Evolutionary conservation across 2,329 filamentous ascomycete genomes (phyloP).

Genomic region (Pseudovirgaria hyperparasitica): DNA sequence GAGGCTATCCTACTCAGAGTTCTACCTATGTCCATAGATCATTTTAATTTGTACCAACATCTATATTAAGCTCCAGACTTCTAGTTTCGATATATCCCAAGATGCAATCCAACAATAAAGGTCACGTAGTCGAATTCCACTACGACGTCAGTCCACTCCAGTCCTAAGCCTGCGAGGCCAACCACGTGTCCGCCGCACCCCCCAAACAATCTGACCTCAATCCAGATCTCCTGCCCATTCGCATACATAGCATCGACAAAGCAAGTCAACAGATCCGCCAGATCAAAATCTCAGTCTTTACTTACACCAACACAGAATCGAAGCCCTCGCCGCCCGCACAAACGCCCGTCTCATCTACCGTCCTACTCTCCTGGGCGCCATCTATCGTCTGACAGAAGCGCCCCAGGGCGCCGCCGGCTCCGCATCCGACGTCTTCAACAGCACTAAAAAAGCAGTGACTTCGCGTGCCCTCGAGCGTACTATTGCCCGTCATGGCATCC

Average conservation of each 20-base stretch:
- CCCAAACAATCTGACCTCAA: constrained; percentile 2
- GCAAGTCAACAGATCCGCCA: background rate
- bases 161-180: constrained; percentile 1
- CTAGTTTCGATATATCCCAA: too few species aligned
- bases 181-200: background rate
- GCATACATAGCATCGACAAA: constrained; percentile 24
- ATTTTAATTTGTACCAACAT: too few species aligned
- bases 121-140: constrained; percentile 18
- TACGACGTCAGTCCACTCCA: constrained; percentile 11
- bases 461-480: constrained; percentile 17
- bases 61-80: too few species aligned
- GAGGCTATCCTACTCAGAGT: too few species aligned
- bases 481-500: constrained; percentile 15
- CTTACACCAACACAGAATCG: constrained; percentile 8
- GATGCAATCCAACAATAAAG: too few species aligned
- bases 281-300: background rate
- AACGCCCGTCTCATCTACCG: constrained; percentile 12
- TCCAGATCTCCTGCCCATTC: constrained; percentile 21
- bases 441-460: constrained; percentile 19
- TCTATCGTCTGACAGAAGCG: constrained; percentile 22
- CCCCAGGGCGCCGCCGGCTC: constrained; percentile 22
- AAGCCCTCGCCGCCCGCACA: constrained; percentile 16
- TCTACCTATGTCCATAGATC: too few species aligned
- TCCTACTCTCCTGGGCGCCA: constrained; percentile 21
- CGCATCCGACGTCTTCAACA: constrained; percentile 21